These are phyloP conservation scores for Lunasporangiospora selenospora DNA, from an alignment of 192 early-diverging fungal genomes.

Conservation along the genomic window DNA sequence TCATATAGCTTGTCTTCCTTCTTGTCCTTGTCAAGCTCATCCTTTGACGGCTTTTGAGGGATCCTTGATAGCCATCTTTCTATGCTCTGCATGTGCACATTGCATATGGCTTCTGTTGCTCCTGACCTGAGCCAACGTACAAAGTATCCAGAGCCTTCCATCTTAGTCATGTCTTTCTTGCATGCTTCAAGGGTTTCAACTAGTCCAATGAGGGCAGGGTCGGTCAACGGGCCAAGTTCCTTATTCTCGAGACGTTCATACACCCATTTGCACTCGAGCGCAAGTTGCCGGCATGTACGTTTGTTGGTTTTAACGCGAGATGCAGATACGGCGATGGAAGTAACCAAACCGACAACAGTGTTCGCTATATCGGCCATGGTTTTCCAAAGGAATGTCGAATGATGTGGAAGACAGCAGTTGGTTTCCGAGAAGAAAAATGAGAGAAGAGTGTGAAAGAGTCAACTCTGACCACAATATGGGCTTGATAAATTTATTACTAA, in stretches of 20 bases:
- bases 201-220: conserved; percentile 4
- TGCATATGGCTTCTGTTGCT: neutral
- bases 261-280: conserved; percentile 3
- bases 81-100: conserved; percentile 1
- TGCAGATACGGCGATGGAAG: conserved; percentile 1
- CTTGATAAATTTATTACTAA: neutral
- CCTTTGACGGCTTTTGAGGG: neutral
- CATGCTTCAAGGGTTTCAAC: conserved; percentile 6
- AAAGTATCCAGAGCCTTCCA: conserved; percentile 9
- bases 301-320: conserved; percentile 16
- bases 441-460: neutral
- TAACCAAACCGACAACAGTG: neutral
- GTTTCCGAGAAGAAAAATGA: neutral
- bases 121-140: conserved; percentile 2
- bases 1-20: neutral
- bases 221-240: conserved; percentile 8
- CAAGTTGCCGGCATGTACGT: neutral
- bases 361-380: conserved; percentile 17
- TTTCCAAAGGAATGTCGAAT: neutral
- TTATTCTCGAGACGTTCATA: conserved; percentile 6
- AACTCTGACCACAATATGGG: too few relatives aligned
- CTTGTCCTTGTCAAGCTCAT: neutral
- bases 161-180: conserved; percentile 7
- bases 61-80: conserved; percentile 1
- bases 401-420: neutral